Evolutionary conservation across 2,329 filamentous ascomycete species (phyloP), one percentile per base, ranked within the genome.

Genomic region (Cytospora piceae): DNA sequence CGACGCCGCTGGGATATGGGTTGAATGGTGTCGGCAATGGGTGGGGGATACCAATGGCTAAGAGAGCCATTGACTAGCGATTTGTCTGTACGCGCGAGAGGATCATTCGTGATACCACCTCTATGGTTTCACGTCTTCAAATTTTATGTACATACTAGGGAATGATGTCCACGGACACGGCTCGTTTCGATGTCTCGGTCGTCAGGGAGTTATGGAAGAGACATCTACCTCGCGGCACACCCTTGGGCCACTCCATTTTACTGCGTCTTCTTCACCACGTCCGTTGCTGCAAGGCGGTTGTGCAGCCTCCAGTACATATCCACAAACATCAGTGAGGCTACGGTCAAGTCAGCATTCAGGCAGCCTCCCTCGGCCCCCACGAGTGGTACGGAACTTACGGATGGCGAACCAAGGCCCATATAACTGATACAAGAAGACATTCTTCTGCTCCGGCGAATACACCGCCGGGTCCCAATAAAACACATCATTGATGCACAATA

Each of bases 231-330:
- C 3, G 17, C 27, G 11, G 9, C 1, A n/a, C 1, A 14, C 31
- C 12, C 27, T 15, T 20, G 39, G 57, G 53, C 29, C 24, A 58
- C 61, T 32, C 62, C 46, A 34, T 42, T 55, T 68, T 71, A 82
- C 69, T 79, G 78, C 20, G 69, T 73, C 74, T 85, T 85, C 70
- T 80, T 77, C 65, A 72, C 76, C 39, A 52, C 66, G 5, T 75
- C 71, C 0, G 64, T 69, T 7, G 65, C 69, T 74, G 17, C 83
- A 57, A 78, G 68, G 11, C 85, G 80, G 8, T 70, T 74, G 11
- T 84, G 71, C 1, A 87, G 74, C n/a, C 85, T 78, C 42, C 72
- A 58, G 58, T 81, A 85, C 85, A 87, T 87, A 69, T 87, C 85
- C 27, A 79, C 69, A 12, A 80, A 82, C 73, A 87, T 77, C 1